Percentiles rank a stretch among this genome's conserved stretches.
Conservation (phyloP, 75 land plant species). For the Pinus taeda region DNA sequence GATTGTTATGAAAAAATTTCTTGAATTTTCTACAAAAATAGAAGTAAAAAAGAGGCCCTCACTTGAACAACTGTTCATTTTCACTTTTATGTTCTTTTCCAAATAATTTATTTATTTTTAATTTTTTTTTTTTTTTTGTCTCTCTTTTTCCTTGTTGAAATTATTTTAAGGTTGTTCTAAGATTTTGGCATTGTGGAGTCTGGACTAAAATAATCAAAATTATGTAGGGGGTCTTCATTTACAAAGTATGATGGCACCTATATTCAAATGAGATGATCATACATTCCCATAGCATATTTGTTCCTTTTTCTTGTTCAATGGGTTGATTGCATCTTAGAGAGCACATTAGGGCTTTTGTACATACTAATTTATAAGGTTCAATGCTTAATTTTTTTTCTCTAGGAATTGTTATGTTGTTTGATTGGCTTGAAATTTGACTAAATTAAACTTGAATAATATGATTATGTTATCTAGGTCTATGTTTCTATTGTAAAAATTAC, state of each 20-base stretch:
- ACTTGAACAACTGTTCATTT: neutral
- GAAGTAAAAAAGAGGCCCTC: neutral
- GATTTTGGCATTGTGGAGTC: neutral
- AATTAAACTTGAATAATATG: neutral
- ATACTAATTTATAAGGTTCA: constrained; percentile 70
- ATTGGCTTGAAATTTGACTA: neutral
- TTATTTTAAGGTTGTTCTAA: neutral
- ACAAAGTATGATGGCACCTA: constrained; percentile 54
- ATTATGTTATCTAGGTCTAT: neutral
- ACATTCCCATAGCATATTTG: constrained; percentile 62
- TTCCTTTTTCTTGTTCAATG: constrained; percentile 59
- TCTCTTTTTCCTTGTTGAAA: neutral
- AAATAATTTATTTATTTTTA: neutral
- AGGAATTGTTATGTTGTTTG: neutral
- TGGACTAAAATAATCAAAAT: neutral
- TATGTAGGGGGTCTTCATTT: constrained; percentile 67
- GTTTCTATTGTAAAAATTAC: neutral
- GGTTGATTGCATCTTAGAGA: constrained; percentile 66
- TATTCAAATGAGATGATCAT: constrained; percentile 70
- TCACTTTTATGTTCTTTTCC: neutral
- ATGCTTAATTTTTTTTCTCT: neutral
- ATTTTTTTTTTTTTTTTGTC: too few relatives aligned
- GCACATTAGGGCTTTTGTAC: constrained; percentile 71
- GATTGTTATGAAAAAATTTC: neutral
- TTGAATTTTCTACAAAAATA: neutral